Base-by-base conservation (phyloP, 139 green algal genomes). In the Coelastrella sp. region DNA sequence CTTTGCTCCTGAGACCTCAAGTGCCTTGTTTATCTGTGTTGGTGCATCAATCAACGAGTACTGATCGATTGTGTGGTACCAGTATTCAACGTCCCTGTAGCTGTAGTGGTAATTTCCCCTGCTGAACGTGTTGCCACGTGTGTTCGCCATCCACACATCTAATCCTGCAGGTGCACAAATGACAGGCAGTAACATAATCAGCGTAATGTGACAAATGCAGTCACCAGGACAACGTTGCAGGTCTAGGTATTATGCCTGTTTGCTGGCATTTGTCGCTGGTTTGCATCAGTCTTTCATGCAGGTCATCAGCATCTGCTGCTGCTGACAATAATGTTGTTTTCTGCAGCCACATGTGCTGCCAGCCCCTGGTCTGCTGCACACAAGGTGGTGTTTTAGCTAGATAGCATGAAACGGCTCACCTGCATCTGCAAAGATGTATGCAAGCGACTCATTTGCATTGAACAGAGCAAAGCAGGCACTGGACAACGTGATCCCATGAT, bases 401-500 rank as follows among this genome's bases (percentile, higher is more conserved):
- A 49, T 3, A 49, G 1, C 4, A 35, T 49, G 63, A 20, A 14
- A 12, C 15, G 49, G 8, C 76, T 58, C 87, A 93, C 93, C 94
- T 49, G 91, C 78, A 84, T 98, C 96, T 10, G 96, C 96, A 6
- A 98, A 89, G 12, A 97, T 93, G 89, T 97, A 98, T 0, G 87
- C 96, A 22, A 98, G 87, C 82, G 91, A 96, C 66, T 95, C 79
- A 0, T 90, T 22, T 9, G 92, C 85, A 11, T 91, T 78, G 78
- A 97, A 97, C 56, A 97, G 84, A 59, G 96, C 94, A 91, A 94
- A 98, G 73, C 92, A 95, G 6, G 95, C 95, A 80, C 84, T 94
- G 25, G 88, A 93, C 19, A 98, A 94, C 60, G 96, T 94, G 83
- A 98, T 94, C 22, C 95, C 96, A 72, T 98, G 96, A 73, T 96